Base-by-base conservation (phyloP, 2,329 filamentous ascomycete species). In the Stemphylium lycopersici region DNA sequence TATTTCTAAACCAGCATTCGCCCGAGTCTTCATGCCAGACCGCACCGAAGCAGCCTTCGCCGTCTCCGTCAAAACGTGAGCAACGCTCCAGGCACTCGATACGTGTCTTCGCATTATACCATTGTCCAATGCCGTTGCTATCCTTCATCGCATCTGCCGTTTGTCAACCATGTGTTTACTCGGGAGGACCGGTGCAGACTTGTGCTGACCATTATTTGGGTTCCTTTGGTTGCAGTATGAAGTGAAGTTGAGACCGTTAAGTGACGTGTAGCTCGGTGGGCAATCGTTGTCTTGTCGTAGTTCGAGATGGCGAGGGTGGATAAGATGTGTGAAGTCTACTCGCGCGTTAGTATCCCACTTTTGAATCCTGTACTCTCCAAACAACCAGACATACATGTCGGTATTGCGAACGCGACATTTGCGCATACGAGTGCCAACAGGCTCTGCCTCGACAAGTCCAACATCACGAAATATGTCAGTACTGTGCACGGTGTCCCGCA, bases 171-270 rank as follows among this genome's bases (percentile, higher is more conserved):
- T 41, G 8, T 16, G 24, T 2, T 12, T 8, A n/a, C 31, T 41
- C 13, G 26, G 1, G 20, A 22, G n/a, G 26, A 32, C 26, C 15
- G 12, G 31, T 16, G 22, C 13, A 5, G 31, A 4, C 3, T 22
- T 22, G 11, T 22, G 50, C 58, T 36, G 33, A 71, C 70, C 70
- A 39, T 70, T 69, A 12, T 48, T 56, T 4, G 62, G 61, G n/a
- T 68, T 70, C 47, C 70, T 69, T 24, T 67, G 52, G 2, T 63
- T 56, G 55, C 70, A 73, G 47, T 68, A 67, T 15, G 60, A 66
- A 5, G 69, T 69, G 45, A 72, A 73, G 50, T 63, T 67, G 31
- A 71, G 55, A 5, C 70, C 70, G 34, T 73, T 73, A 32, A 55
- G 52, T 3, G 67, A 62, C 29, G 59, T 67, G 40, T 70, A 72